Percentiles rank a stretch among this genome's conserved stretches.
Conservation (phyloP, 805 yeast species). For the Lipomyces yamanashiensis region DNA sequence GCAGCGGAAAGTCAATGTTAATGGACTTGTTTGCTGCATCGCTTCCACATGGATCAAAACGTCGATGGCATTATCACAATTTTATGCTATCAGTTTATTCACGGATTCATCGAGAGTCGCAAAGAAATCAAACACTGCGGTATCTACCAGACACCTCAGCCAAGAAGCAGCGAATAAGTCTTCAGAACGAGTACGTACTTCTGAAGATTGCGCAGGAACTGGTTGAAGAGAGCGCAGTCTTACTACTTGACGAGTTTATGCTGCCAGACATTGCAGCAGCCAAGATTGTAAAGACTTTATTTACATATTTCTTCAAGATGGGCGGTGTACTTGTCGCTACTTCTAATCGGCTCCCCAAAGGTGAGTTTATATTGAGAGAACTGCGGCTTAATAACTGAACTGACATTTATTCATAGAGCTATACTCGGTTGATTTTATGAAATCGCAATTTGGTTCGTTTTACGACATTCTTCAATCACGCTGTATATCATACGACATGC, state of each 20-base stretch:
- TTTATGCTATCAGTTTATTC: conserved; percentile 71
- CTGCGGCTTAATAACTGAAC: too few species aligned
- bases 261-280: conserved; percentile 77
- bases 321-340: conserved; percentile 80
- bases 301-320: conserved; percentile 69
- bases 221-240: conserved; percentile 60
- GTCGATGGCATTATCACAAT: conserved; percentile 72
- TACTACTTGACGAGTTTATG: conserved; percentile 76
- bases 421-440: conserved; percentile 67
- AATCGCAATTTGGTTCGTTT: conserved; percentile 61
- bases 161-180: conserved; percentile 40
- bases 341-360: conserved; percentile 70
- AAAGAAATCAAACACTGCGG: conserved; percentile 3
- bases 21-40: conserved; percentile 73
- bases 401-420: conserved; percentile 45
- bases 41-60: conserved; percentile 64
- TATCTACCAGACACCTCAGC: conserved; percentile 7
- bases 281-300: conserved; percentile 64
- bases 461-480: conserved; percentile 60
- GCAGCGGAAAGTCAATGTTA: conserved; percentile 75
- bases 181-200: conserved; percentile 66
- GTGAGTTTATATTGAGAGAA: background rate
- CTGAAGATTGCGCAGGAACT: conserved; percentile 70
- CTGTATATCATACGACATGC: conserved; percentile 68
- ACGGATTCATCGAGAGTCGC: conserved; percentile 55